Evolutionary conservation across 345 rosid species (phyloP), one percentile per base, ranked within the genome.

Genomic region (Iberis pinnata): DNA sequence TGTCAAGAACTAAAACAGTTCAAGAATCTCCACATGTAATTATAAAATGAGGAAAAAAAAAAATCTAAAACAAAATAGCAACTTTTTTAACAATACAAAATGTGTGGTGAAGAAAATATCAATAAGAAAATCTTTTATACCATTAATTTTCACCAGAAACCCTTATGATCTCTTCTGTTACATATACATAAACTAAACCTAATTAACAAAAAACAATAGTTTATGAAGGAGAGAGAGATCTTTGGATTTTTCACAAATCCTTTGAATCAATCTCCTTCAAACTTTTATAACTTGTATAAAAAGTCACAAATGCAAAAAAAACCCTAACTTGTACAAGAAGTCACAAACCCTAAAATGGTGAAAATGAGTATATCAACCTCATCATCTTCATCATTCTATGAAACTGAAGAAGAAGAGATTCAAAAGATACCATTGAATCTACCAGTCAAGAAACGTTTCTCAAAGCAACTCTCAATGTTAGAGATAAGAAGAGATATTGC

Each of bases 391-490:
- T 69, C 79, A 27, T 27, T 75, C 5, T 43, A 54, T 11, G 70
- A 71, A 2, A 61, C 72, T 1, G 88, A 78, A 4, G 40, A 56
- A 0, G 88, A 83, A 38, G 89, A 81, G 48, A 54, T 79, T 65
- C 62, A 61, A 39, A 70, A 50, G 15, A 78, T 79, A 82, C 72
- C 80, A 5, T 25, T 78, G 70, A 72, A 68, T 20, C 88, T 84
- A 6, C 74, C 74, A 1, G 7, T 40, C 6, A 68, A 62, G 55
- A 84, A 68, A 54, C 59, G 67, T 15, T 53, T 92, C 61, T 80
- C 81, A 8, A 88, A 82, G 73, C 98, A 92, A 67, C 75, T 88
- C 43, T 92, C 97, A 0, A 76, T 88, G 94, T 47, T 84, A 18
- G 94, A 86, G 79, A 85, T 82, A 0, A 64, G 67, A 0, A 74